A percentile compares a stretch with the other conserved stretches of the same genome.
Evolutionary conservation across 768 basidiomycete species (phyloP).

Genomic region (Boletus reticuloceps): DNA sequence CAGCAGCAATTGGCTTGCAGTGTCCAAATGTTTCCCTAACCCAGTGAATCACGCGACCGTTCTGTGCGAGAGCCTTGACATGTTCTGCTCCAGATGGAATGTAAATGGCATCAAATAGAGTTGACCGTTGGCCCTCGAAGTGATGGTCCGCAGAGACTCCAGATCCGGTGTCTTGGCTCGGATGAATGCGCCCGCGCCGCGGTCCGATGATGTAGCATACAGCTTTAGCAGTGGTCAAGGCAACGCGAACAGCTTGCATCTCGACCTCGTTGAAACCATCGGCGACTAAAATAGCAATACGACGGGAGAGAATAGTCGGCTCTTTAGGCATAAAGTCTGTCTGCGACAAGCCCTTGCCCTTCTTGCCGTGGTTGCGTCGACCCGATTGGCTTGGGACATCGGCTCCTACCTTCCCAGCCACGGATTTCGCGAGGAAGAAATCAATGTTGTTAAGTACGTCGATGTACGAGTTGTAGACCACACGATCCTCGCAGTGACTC

Average conservation of each 20-base stretch:
- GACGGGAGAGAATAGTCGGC: constrained; percentile 61
- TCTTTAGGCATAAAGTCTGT: constrained; percentile 48
- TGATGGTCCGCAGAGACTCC: constrained; percentile 61
- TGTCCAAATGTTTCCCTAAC: constrained; percentile 85
- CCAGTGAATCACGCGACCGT: constrained; percentile 78
- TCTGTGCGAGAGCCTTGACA: constrained; percentile 51
- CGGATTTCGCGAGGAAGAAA: constrained; percentile 63
- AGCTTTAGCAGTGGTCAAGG: constrained; percentile 50
- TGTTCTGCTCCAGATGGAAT: constrained; percentile 70
- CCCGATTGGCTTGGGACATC: constrained; percentile 50
- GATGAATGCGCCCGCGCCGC: constrained; percentile 50
- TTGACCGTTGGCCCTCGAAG: constrained; percentile 77
- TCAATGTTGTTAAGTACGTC: constrained; percentile 71
- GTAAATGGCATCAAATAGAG: constrained; percentile 79
- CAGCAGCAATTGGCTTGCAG: constrained; percentile 77
- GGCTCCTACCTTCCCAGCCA: constrained; percentile 66
- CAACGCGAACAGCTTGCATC: constrained; percentile 55
- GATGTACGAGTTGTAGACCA: constrained; percentile 68
- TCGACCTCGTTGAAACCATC: constrained; percentile 70
- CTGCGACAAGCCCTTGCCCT: constrained; percentile 58
- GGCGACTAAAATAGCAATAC: constrained; percentile 72
- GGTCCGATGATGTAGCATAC: constrained; percentile 67
- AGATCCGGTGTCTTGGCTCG: constrained; percentile 27
- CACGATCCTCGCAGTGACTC: constrained; percentile 74
- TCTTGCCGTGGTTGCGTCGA: constrained; percentile 56